These are phyloP conservation scores for Fomitopsis serialis DNA, from an alignment of 768 basidiomycete species.

Conservation along the genomic window DNA sequence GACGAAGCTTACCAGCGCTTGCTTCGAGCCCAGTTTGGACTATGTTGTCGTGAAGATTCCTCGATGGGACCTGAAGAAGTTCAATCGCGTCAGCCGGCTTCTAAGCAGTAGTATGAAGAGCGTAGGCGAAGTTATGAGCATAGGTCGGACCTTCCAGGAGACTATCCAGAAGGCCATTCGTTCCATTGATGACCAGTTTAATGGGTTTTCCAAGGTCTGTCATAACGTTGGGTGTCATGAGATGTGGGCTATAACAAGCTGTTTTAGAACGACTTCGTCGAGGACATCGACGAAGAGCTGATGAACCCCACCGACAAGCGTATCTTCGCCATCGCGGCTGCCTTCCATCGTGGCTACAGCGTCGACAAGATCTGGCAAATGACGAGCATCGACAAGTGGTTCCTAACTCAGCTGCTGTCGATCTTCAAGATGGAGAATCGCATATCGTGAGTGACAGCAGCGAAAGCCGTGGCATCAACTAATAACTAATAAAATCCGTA, in stretches of 20 bases:
- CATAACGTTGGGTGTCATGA: neutral
- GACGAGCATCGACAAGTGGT: constrained; percentile 99
- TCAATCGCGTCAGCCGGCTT: constrained; percentile 85
- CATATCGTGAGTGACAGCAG: constrained; percentile 53
- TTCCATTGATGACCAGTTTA: constrained; percentile 92
- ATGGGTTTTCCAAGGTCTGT: constrained; percentile 82
- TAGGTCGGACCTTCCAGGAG: constrained; percentile 97
- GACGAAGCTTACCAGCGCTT: constrained; percentile 93
- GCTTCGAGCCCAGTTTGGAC: constrained; percentile 97
- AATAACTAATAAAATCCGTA: neutral
- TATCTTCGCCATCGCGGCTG: constrained; percentile 92
- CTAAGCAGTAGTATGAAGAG: constrained; percentile 98
- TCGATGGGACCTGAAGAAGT: constrained; percentile 99
- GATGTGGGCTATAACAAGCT: neutral
- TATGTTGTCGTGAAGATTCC: constrained; percentile 99
- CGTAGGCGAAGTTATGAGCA: constrained; percentile 99
- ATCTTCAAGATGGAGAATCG: constrained; percentile 77
- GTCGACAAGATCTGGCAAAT: constrained; percentile 97
- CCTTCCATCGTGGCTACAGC: constrained; percentile 88
- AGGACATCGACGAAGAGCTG: constrained; percentile 90
- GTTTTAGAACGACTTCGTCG: constrained; percentile 75
- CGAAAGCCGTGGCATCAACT: neutral
- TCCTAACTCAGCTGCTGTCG: constrained; percentile 82
- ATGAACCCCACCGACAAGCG: constrained; percentile 95
- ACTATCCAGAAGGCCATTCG: constrained; percentile 98